phyloP scores from a whole-genome alignment of 345 rosid species.

The Eucalyptus curtisii region DNA sequence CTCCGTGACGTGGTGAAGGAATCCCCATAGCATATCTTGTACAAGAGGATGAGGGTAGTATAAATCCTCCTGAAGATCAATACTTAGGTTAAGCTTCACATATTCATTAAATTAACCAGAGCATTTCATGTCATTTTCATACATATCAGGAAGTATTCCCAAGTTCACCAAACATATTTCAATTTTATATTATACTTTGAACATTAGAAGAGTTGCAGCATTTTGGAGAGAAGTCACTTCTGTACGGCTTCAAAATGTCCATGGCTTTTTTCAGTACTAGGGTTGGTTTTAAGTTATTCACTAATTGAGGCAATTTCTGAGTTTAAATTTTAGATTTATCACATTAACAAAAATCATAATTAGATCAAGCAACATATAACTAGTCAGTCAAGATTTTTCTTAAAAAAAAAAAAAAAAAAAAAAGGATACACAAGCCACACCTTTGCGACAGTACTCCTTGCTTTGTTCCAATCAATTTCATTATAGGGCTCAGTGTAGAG shows the following conservation, averaged over 20 bases:
- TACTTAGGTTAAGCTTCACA: background rate
- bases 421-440: background rate
- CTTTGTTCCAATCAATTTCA: slow-evolving; percentile 37
- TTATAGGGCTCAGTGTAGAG: slow-evolving; percentile 39
- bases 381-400: background rate
- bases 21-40: slow-evolving; percentile 42
- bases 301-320: background rate
- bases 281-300: background rate
- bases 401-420: background rate
- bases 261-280: background rate
- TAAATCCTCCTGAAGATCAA: slow-evolving; percentile 34
- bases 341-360: background rate
- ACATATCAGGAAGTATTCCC: background rate
- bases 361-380: background rate
- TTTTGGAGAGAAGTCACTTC: too few relatives aligned
- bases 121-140: background rate
- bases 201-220: background rate
- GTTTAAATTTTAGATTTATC: background rate
- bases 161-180: background rate
- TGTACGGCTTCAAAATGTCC: too few relatives aligned
- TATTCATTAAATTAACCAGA: background rate
- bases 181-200: background rate
- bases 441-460: slow-evolving; percentile 26
- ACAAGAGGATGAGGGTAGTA: slow-evolving; percentile 35
- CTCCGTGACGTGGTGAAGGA: slow-evolving; percentile 30